A percentile compares a stretch with the other conserved stretches of the same genome.
phyloP scores from a whole-genome alignment of 108 stramenopile genomes.

The Nannochloropsis salina region DNA sequence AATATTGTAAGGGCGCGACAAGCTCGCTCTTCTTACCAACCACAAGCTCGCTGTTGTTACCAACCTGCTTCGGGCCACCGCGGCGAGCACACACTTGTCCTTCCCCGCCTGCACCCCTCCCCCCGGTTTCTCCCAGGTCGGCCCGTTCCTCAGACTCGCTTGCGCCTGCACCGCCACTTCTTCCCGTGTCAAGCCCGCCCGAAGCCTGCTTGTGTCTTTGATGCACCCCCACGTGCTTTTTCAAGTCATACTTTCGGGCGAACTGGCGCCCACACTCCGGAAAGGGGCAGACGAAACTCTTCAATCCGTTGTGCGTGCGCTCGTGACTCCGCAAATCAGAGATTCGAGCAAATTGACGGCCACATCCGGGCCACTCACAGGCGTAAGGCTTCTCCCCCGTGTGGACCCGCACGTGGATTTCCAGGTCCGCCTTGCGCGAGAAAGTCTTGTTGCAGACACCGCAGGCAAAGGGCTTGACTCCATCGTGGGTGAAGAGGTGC shows the following conservation, averaged over 20 bases:
- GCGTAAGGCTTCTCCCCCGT: slow-evolving; percentile 46
- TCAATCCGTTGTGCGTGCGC: slow-evolving; percentile 32
- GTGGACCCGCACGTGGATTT: slow-evolving; percentile 51
- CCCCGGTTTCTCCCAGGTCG: background rate
- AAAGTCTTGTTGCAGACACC: slow-evolving; percentile 44
- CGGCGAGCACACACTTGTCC: background rate
- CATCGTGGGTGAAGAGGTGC: slow-evolving; percentile 28
- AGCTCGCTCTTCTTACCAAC: no score
- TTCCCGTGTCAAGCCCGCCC: background rate
- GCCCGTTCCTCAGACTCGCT: background rate
- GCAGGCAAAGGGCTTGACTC: slow-evolving; percentile 43
- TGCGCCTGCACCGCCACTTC: background rate
- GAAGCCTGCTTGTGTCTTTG: background rate
- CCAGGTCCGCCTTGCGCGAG: slow-evolving; percentile 42
- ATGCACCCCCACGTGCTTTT: slow-evolving; percentile 32
- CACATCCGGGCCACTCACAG: slow-evolving; percentile 19
- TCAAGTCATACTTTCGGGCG: slow-evolving; percentile 32
- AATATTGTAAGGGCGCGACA: no score
- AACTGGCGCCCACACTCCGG: slow-evolving; percentile 33
- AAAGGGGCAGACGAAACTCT: slow-evolving; percentile 22
- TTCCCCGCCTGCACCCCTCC: background rate
- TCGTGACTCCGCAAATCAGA: slow-evolving; percentile 44
- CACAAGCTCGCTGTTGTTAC: no score
- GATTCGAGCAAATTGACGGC: slow-evolving; percentile 36
- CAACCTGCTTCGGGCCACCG: no score